Evolutionary conservation across 1,139 yeast species (phyloP).

Genomic region (Entelexis sorbosivorans): DNA sequence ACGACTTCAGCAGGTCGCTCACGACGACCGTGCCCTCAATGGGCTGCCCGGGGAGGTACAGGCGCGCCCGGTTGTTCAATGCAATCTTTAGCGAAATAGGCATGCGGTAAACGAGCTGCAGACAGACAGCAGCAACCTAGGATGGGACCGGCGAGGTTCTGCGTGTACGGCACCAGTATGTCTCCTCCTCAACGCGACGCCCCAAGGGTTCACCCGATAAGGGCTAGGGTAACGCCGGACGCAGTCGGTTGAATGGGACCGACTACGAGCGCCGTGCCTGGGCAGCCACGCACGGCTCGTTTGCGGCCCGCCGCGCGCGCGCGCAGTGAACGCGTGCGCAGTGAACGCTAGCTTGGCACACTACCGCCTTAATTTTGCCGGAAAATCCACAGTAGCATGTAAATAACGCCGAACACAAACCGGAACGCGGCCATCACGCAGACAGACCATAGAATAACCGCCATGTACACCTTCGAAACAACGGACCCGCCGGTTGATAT

Average conservation of each 20-base stretch:
- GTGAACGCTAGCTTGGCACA: no score
- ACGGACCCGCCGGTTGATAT: conserved; percentile 20
- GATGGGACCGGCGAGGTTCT: neutral
- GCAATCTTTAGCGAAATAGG: conserved; percentile 4
- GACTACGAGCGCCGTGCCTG: no score
- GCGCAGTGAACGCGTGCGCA: no score
- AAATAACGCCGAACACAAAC: conserved; percentile 41
- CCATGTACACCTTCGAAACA: conserved; percentile 40
- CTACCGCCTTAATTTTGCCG: conserved; percentile 20
- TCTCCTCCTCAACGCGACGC: neutral
- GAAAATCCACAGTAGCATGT: conserved; percentile 28
- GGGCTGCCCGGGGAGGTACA: conserved; percentile 8
- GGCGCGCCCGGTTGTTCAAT: conserved; percentile 2
- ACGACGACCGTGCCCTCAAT: conserved; percentile 8
- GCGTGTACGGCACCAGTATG: neutral
- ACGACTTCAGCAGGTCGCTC: conserved; percentile 6
- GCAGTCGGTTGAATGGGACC: no score
- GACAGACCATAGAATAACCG: conserved; percentile 69
- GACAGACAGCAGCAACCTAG: no score
- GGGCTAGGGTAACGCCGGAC: neutral
- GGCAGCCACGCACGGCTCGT: no score
- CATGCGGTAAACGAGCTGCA: neutral
- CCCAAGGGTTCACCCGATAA: neutral
- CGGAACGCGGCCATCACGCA: conserved; percentile 64
- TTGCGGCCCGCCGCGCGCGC: no score